These are phyloP conservation scores for Cruciata laevipes DNA, from an alignment of 257 asterid genomes.

Conservation along the genomic window DNA sequence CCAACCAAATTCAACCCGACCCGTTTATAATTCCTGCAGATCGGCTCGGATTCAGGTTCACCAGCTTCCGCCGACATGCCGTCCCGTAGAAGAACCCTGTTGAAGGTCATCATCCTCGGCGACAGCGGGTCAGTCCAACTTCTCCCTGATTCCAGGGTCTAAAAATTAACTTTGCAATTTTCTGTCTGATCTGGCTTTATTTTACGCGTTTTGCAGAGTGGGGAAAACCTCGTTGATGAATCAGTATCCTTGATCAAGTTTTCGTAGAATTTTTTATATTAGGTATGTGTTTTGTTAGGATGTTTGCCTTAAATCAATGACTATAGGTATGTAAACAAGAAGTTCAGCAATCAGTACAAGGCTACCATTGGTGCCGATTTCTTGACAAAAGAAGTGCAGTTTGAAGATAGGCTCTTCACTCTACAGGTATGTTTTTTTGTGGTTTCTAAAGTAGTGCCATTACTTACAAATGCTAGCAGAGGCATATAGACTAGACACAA, in stretches of 20 bases:
- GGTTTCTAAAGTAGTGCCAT: too few species aligned
- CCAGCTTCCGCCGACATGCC: slow-evolving; percentile 42
- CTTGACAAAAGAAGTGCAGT: slow-evolving; percentile 94
- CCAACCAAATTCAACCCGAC: neutral
- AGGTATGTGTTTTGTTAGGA: slow-evolving; percentile 6
- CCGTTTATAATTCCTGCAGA: slow-evolving; percentile 1
- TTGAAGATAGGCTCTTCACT: slow-evolving; percentile 91
- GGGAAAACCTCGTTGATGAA: slow-evolving; percentile 99
- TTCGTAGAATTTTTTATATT: neutral
- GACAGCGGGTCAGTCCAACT: slow-evolving; percentile 74
- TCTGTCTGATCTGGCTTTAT: neutral
- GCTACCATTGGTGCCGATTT: slow-evolving; percentile 99
- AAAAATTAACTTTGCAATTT: neutral
- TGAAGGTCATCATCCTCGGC: slow-evolving; percentile 99
- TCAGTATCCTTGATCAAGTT: slow-evolving; percentile 59
- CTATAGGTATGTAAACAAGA: slow-evolving; percentile 91
- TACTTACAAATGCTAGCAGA: neutral
- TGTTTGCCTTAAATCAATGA: slow-evolving; percentile 42
- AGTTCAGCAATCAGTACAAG: slow-evolving; percentile 97
- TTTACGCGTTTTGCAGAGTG: slow-evolving; percentile 51
- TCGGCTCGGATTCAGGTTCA: slow-evolving; percentile 18
- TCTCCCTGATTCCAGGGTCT: neutral
- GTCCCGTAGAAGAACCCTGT: slow-evolving; percentile 90
- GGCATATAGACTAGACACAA: too few species aligned
- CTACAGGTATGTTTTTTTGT: slow-evolving; percentile 82